phyloP scores from a whole-genome alignment of 257 asterid species.

The Plantago ovata region DNA sequence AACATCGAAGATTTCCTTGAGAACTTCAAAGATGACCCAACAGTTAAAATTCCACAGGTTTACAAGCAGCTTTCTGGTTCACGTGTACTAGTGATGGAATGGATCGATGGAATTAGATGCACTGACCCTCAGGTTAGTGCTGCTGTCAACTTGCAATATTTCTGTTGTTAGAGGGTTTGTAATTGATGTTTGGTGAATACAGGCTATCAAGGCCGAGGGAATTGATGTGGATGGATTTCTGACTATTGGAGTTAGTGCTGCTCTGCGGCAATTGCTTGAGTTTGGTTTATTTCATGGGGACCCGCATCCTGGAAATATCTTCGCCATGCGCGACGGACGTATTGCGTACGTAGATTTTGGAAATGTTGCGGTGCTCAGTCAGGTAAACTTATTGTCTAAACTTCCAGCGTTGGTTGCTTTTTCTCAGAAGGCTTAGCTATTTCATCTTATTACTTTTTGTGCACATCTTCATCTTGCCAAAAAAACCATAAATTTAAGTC shows the following conservation, averaged over 20 bases:
- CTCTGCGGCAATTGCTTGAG: constrained; percentile 89
- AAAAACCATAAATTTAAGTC: too few species aligned
- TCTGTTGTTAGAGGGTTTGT: constrained; percentile 17
- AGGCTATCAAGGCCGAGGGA: constrained; percentile 91
- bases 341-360: constrained; percentile 99
- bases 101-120: constrained; percentile 99
- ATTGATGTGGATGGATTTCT: constrained; percentile 79
- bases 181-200: constrained; percentile 28
- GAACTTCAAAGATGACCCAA: constrained; percentile 89
- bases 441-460: too few species aligned
- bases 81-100: constrained; percentile 96
- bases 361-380: constrained; percentile 97
- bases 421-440: too few species aligned
- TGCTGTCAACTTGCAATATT: constrained; percentile 12
- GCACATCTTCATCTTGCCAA: too few species aligned
- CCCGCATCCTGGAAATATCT: constrained; percentile 99
- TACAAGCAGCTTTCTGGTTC: constrained; percentile 84
- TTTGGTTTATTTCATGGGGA: constrained; percentile 98
- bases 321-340: constrained; percentile 99
- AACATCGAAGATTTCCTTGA: constrained; percentile 95
- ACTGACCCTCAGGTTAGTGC: constrained; percentile 86
- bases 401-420: not conserved
- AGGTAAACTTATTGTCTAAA: constrained; percentile 40
- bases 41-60: constrained; percentile 92
- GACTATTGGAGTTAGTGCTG: constrained; percentile 99